A percentile compares a stretch with the other conserved stretches of the same genome.
Conservation (phyloP, 1,284 basidiomycete genomes). For the Coniferiporia weirii region DNA sequence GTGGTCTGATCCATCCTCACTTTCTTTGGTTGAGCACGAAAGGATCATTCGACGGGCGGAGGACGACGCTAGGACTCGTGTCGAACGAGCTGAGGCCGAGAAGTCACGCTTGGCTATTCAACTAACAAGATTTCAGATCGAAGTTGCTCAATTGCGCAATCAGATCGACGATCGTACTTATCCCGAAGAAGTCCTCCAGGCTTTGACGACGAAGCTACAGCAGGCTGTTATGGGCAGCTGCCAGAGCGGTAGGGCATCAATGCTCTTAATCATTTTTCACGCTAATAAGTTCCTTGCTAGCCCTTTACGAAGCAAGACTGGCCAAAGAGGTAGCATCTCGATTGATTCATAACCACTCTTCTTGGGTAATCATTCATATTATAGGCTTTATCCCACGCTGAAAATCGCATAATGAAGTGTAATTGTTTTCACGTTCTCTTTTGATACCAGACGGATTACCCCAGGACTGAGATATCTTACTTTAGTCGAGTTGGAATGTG, state of each 20-base stretch:
- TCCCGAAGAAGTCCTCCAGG: constrained; percentile 14
- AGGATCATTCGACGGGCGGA: constrained; percentile 11
- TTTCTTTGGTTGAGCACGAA: constrained; percentile 12
- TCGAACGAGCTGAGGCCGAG: constrained; percentile 12
- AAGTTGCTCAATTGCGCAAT: constrained; percentile 13
- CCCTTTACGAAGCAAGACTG: background rate
- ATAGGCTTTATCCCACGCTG: constrained; percentile 3
- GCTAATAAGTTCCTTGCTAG: background rate
- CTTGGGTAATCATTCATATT: background rate
- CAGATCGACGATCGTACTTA: constrained; percentile 10
- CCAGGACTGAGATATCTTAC: too few species aligned
- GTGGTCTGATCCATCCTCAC: background rate
- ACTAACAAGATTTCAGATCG: constrained; percentile 9
- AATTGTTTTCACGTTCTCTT: background rate
- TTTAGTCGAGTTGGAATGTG: too few species aligned
- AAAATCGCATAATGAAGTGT: background rate
- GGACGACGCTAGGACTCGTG: constrained; percentile 1
- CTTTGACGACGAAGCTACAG: constrained; percentile 6
- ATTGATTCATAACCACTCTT: background rate
- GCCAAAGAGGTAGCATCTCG: background rate
- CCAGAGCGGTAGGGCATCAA: background rate
- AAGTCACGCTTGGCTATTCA: constrained; percentile 7
- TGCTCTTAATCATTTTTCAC: background rate
- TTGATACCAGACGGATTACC: background rate
- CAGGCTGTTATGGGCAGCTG: background rate